Evolutionary conservation across 768 basidiomycete genomes (phyloP).

Genomic region (Rhodocollybia butyracea): DNA sequence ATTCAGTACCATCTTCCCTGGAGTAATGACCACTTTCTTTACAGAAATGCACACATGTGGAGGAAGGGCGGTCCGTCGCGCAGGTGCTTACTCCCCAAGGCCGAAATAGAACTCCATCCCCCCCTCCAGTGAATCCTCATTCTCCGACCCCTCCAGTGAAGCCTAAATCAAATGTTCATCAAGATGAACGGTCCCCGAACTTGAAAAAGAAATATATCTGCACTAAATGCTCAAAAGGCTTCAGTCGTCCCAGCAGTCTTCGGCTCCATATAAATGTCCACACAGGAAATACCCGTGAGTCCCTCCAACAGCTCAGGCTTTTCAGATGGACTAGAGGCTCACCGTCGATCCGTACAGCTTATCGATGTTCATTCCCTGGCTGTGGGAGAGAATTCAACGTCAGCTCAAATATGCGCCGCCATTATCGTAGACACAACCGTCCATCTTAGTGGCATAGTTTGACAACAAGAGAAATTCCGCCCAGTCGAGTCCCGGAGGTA

Average conservation of each 20-base stretch:
- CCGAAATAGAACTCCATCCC: too few species aligned
- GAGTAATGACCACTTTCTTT: too few species aligned
- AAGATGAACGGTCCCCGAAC: background rate
- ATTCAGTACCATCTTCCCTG: conserved; percentile 13
- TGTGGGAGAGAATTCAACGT: conserved; percentile 80
- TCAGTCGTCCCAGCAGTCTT: conserved; percentile 68
- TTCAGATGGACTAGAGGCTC: background rate
- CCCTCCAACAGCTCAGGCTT: background rate
- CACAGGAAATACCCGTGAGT: conserved; percentile 65
- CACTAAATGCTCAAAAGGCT: conserved; percentile 56
- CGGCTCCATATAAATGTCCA: conserved; percentile 67
- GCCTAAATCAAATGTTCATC: background rate
- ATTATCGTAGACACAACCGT: conserved; percentile 62
- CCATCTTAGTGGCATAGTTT: background rate
- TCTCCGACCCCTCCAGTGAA: background rate
- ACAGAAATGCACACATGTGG: too few species aligned
- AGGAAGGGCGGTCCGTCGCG: too few species aligned
- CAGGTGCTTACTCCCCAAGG: too few species aligned
- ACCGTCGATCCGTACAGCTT: conserved; percentile 40
- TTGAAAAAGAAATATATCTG: conserved; percentile 42
- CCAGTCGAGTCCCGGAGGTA: too few species aligned
- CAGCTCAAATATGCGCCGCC: conserved; percentile 82
- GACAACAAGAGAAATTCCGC: background rate
- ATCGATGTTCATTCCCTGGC: conserved; percentile 68
- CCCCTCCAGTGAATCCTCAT: too few species aligned